phyloP scores from a whole-genome alignment of 345 rosid species.

The Populus nigra region DNA sequence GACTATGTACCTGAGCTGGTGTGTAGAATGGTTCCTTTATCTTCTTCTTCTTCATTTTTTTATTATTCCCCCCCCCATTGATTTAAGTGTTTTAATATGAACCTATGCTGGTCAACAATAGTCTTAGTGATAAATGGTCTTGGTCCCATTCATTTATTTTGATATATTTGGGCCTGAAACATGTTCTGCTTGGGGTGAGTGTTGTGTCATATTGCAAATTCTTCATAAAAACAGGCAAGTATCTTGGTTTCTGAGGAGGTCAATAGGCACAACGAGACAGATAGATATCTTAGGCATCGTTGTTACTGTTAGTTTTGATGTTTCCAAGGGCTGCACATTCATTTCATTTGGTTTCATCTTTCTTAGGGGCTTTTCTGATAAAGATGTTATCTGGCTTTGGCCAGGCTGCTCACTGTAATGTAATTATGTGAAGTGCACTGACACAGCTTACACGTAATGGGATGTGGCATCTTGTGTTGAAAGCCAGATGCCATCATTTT shows the following conservation, averaged over 20 bases:
- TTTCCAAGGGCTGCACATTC: background rate
- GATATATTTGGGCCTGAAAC: background rate
- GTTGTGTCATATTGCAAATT: background rate
- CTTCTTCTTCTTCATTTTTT: no score
- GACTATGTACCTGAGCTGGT: constrained; percentile 98
- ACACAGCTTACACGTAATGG: background rate
- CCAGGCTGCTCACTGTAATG: background rate
- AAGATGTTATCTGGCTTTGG: background rate
- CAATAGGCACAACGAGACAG: background rate
- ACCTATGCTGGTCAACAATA: background rate
- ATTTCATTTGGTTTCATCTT: background rate
- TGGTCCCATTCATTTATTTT: background rate
- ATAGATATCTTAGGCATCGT: background rate
- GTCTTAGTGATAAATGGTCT: background rate
- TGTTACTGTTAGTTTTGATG: background rate
- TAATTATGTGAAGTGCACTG: background rate
- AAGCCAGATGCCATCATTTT: background rate
- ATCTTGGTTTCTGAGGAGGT: background rate
- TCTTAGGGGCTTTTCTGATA: background rate
- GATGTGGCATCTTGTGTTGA: background rate
- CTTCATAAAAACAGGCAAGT: background rate
- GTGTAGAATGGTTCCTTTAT: constrained; percentile 24
- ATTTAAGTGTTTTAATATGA: constrained; percentile 2
- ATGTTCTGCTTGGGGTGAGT: background rate
- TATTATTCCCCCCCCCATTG: background rate